Evolutionary conservation across 202 grass and related monocot genomes (phyloP).

Genomic region (Tripidium arundinaceum): DNA sequence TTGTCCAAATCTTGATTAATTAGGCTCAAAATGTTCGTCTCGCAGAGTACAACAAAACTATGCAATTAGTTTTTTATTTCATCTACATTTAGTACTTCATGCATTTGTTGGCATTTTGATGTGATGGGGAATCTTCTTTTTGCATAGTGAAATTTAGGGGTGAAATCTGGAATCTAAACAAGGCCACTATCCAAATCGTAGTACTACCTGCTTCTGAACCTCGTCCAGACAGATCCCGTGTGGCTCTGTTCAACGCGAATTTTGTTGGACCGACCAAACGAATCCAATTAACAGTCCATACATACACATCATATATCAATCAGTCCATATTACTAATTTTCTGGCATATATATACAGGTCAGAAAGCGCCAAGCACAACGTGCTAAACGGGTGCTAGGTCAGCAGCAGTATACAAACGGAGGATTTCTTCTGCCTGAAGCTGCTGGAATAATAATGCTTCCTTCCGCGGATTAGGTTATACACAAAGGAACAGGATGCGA

Average conservation of each 20-base stretch:
- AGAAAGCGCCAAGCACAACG: background rate
- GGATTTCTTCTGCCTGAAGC: background rate
- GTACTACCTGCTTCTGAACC: too few relatives aligned
- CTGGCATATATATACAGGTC: background rate
- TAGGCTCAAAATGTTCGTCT: too few relatives aligned
- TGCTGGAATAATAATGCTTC: conserved; percentile 7
- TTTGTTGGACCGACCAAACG: conserved; percentile 2
- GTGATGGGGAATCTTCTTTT: too few relatives aligned
- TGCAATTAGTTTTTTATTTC: too few relatives aligned
- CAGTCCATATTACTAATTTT: background rate
- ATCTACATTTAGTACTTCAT: too few relatives aligned
- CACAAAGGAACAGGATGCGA: background rate
- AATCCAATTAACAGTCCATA: background rate
- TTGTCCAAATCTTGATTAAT: too few relatives aligned
- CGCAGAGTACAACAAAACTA: too few relatives aligned
- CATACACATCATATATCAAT: background rate
- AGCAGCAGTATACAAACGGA: background rate
- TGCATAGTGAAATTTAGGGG: too few relatives aligned
- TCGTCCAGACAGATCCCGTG: too few relatives aligned
- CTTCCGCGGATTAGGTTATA: conserved; percentile 8
- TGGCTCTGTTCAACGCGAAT: background rate
- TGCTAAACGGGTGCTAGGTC: conserved; percentile 19
- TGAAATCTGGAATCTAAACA: too few relatives aligned
- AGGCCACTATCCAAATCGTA: too few relatives aligned
- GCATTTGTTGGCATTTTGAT: too few relatives aligned